phyloP scores from a whole-genome alignment of 352 stramenopile genomes.

The Pythium rishiriense region DNA sequence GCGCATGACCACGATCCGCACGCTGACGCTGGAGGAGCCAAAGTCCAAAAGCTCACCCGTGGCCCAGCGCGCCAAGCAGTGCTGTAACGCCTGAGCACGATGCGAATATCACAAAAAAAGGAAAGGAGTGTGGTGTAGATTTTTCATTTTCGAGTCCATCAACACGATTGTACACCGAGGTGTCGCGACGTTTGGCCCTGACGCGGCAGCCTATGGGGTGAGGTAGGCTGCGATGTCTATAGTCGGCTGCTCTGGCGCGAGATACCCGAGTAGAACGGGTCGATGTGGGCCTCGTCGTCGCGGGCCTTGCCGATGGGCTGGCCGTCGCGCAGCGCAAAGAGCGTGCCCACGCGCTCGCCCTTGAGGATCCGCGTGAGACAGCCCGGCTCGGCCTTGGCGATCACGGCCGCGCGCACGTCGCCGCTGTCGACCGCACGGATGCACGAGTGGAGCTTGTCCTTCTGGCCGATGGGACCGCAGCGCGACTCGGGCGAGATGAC shows the following conservation, averaged over 20 bases:
- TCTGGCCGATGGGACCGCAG: conserved; percentile 64
- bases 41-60: neutral
- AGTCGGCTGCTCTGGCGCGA: conserved; percentile 25
- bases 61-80: conserved; percentile 33
- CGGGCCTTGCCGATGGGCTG: conserved; percentile 46
- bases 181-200: too few species aligned
- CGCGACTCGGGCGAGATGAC: conserved; percentile 51
- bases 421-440: conserved; percentile 78
- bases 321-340: conserved; percentile 52
- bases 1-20: conserved; percentile 35
- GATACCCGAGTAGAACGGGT: conserved; percentile 73
- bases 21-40: conserved; percentile 42
- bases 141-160: too few species aligned
- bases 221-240: conserved; percentile 10
- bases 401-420: conserved; percentile 53
- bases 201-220: too few species aligned
- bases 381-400: conserved; percentile 64
- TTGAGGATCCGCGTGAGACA: conserved; percentile 64
- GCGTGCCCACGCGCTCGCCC: conserved; percentile 66
- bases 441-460: conserved; percentile 81
- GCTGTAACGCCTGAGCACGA: conserved; percentile 30
- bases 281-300: conserved; percentile 46
- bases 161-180: too few species aligned
- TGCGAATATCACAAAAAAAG: neutral
- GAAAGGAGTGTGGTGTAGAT: too few species aligned